Evolutionary conservation across 208 protist species (phyloP).

Genomic region (Trypanosoma cruzi): DNA sequence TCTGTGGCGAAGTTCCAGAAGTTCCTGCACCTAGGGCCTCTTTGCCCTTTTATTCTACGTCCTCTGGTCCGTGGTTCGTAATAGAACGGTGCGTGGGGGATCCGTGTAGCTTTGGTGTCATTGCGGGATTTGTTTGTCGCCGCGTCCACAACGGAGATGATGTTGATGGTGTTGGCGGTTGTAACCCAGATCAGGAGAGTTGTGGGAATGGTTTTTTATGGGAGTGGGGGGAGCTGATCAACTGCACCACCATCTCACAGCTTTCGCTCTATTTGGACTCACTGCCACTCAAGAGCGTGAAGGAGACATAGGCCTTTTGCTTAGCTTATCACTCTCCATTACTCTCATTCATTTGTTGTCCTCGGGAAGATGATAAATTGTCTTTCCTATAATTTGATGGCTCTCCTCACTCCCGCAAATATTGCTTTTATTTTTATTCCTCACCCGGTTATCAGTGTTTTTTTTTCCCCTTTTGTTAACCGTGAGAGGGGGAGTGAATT

Average conservation of each 20-base stretch:
- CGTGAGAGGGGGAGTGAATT: neutral
- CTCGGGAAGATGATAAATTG: no score
- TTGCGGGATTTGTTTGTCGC: slow-evolving; percentile 31
- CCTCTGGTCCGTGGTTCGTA: slow-evolving; percentile 14
- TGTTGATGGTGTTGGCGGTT: neutral
- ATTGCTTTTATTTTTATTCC: slow-evolving; percentile 26
- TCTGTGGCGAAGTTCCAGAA: neutral
- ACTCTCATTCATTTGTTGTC: slow-evolving; percentile 11
- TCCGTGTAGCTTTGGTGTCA: slow-evolving; percentile 35
- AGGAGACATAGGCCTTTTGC: neutral
- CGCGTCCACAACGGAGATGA: neutral
- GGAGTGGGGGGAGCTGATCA: slow-evolving; percentile 30
- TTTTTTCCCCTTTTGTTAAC: slow-evolving; percentile 5
- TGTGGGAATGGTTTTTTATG: slow-evolving; percentile 6
- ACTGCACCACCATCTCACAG: slow-evolving; percentile 24
- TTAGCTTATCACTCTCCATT: slow-evolving; percentile 8
- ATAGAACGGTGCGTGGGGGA: slow-evolving; percentile 25
- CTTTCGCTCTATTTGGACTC: slow-evolving; percentile 26
- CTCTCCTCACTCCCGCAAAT: slow-evolving; percentile 13
- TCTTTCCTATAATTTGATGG: no score
- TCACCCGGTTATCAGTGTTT: slow-evolving; percentile 1
- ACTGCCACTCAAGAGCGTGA: neutral
- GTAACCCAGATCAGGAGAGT: neutral
- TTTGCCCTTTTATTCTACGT: slow-evolving; percentile 2
- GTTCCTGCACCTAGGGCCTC: neutral